phyloP scores from a whole-genome alignment of 768 basidiomycete genomes.

The Naganishia onofrii region DNA sequence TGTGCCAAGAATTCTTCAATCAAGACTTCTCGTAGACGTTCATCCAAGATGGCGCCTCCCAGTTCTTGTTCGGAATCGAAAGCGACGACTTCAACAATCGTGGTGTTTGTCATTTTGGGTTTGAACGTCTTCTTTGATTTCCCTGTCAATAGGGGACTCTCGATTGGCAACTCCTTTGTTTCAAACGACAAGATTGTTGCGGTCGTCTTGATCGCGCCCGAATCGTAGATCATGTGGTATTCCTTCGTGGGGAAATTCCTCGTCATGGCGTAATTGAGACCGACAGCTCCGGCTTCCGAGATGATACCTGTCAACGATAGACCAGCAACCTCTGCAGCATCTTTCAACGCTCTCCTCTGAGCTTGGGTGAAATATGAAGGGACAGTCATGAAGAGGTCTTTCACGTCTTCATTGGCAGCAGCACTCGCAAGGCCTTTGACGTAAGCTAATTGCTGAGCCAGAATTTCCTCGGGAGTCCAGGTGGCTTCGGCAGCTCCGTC shows the following conservation, averaged over 20 bases:
- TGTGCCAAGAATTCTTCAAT: conserved; percentile 58
- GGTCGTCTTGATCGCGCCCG: conserved; percentile 66
- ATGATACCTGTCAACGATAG: conserved; percentile 77
- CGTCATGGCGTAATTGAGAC: conserved; percentile 97
- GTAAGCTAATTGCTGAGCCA: conserved; percentile 91
- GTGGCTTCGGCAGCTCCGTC: conserved; percentile 47
- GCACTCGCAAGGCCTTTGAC: conserved; percentile 76
- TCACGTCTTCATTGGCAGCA: conserved; percentile 68
- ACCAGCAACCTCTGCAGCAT: conserved; percentile 88
- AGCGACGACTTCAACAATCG: conserved; percentile 73
- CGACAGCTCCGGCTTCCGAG: conserved; percentile 79
- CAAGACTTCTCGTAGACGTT: conserved; percentile 75
- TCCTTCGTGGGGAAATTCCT: conserved; percentile 76
- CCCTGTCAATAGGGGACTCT: conserved; percentile 45
- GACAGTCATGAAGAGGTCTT: conserved; percentile 82
- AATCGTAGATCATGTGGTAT: conserved; percentile 84
- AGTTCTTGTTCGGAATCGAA: conserved; percentile 73
- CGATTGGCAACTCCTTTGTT: conserved; percentile 38
- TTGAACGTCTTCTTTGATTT: conserved; percentile 49
- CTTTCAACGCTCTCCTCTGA: conserved; percentile 85
- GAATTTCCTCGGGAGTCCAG: conserved; percentile 83
- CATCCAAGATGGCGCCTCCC: conserved; percentile 82
- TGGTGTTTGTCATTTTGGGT: conserved; percentile 54
- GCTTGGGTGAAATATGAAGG: conserved; percentile 86
- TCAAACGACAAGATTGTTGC: conserved; percentile 52